Evolutionary conservation across 1,284 basidiomycete genomes (phyloP), one percentile per base, ranked within the genome.

Genomic region (Fomitiporia mediterranea): DNA sequence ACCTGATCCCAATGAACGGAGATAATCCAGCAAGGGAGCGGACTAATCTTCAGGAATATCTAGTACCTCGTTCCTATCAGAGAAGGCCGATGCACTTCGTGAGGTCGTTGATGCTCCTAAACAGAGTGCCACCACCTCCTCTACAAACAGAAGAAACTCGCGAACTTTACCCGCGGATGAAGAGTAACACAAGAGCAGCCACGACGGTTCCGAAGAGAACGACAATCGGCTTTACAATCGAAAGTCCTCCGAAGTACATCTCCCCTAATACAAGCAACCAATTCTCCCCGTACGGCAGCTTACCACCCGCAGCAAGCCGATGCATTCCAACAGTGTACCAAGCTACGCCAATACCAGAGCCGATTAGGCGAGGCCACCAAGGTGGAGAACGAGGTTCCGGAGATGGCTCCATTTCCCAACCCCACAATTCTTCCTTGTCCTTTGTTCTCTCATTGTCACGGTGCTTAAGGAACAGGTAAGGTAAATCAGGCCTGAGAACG

Each of bases 401-500:
- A 78, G 28, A 44, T 59, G 62, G 53, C 32, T 56, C 53, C 32
- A 54, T 52, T 49, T 51, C 51, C 44, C 61, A 66, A 15, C 51
- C 52, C 64, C 64, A 68, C 13, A 69, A n/a, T 63, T 64, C 66
- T 15, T 61, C 59, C 42, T 21, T 17, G 11, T 17, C 47, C 9
- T 27, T 25, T 19, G 27, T 30, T 30, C 34, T 21, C 19, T 47
- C 17, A 13, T 32, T 15, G 28, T 30, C 28, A 17, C 47, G 27
- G 5, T 40, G 59, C 56, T 30, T 56, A 49, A 43, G 64, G 34
- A 83, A 65, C 42, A 74, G 55, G 8, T 58, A 61, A 0, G 87
- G 86, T 28, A 92, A 71, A 48, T 81, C 70, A 0, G 91, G 91
- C 56, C 76, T 77, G 2, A 85, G 67, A 7, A 89, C 72, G 0